phyloP scores from a whole-genome alignment of 192 early-diverging fungal genomes.

The Umbelopsis ramanniana region DNA sequence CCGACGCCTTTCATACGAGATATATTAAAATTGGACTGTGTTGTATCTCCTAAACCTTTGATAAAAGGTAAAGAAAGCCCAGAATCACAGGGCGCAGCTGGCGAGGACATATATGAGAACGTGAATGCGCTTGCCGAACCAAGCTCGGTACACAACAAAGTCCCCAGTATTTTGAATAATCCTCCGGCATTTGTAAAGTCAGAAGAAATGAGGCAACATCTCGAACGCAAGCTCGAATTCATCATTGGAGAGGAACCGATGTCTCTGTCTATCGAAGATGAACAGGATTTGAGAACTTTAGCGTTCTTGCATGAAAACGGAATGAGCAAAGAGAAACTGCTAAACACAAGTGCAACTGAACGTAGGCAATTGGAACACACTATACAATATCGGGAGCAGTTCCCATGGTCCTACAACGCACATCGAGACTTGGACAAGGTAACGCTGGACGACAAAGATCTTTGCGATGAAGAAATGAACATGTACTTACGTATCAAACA shows the following conservation, averaged over 20 bases:
- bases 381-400: neutral
- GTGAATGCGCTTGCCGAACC: neutral
- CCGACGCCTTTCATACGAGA: neutral
- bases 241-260: too few species aligned
- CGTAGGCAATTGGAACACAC: neutral
- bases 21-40: neutral
- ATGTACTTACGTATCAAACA: neutral
- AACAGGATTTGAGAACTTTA: neutral
- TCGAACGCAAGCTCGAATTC: too few species aligned
- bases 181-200: too few species aligned
- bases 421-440: neutral
- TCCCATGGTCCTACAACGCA: neutral
- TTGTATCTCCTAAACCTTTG: too few species aligned
- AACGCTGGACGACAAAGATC: neutral
- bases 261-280: neutral
- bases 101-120: neutral
- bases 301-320: neutral
- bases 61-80: neutral
- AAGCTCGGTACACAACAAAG: too few species aligned
- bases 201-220: too few species aligned
- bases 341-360: neutral
- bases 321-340: neutral
- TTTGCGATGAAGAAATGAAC: neutral
- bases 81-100: neutral
- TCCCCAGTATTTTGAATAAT: too few species aligned